These are phyloP conservation scores for Ophiocordyceps camponoti-saundersi DNA, from an alignment of 2,329 filamentous ascomycete genomes.

Conservation along the genomic window DNA sequence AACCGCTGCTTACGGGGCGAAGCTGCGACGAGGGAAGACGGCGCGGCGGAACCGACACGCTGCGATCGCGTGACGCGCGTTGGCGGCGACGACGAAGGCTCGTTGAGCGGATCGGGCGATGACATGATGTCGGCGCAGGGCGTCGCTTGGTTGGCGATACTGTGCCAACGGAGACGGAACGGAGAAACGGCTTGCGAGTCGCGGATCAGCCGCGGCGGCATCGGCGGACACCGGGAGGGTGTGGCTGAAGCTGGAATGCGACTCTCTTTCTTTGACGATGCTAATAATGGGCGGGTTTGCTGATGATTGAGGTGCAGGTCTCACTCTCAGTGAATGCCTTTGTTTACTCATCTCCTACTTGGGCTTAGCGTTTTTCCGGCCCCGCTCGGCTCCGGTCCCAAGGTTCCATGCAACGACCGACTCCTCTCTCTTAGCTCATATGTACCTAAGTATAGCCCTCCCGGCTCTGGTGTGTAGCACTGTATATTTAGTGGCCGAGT, in stretches of 20 bases:
- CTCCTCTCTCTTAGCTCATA: too few species aligned
- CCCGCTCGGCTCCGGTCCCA: too few species aligned
- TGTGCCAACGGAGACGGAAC: conserved; percentile 18
- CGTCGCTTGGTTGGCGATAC: conserved; percentile 16
- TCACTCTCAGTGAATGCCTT: not conserved
- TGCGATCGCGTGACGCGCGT: conserved; percentile 28
- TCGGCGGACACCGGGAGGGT: conserved; percentile 11
- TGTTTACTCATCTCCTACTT: conserved; percentile 13
- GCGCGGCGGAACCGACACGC: conserved; percentile 19
- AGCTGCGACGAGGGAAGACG: conserved; percentile 11
- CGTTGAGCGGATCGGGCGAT: conserved; percentile 33
- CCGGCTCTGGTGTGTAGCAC: not conserved
- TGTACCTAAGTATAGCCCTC: too few species aligned
- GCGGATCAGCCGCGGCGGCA: conserved; percentile 11
- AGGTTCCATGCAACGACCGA: too few species aligned
- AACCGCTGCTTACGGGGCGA: conserved; percentile 41
- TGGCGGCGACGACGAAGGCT: conserved; percentile 17
- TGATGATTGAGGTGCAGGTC: not conserved
- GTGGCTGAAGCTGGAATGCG: not conserved
- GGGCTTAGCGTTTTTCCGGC: conserved; percentile 6
- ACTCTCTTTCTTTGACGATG: not conserved
- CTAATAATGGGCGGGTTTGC: not conserved
- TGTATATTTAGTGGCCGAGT: not conserved
- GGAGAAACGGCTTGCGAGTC: conserved; percentile 4
- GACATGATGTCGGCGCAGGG: conserved; percentile 27